A percentile compares a stretch with the other conserved stretches of the same genome.
These are phyloP conservation scores for Globisporangium iwayamae DNA, from an alignment of 352 stramenopile genomes.

Conservation along the genomic window DNA sequence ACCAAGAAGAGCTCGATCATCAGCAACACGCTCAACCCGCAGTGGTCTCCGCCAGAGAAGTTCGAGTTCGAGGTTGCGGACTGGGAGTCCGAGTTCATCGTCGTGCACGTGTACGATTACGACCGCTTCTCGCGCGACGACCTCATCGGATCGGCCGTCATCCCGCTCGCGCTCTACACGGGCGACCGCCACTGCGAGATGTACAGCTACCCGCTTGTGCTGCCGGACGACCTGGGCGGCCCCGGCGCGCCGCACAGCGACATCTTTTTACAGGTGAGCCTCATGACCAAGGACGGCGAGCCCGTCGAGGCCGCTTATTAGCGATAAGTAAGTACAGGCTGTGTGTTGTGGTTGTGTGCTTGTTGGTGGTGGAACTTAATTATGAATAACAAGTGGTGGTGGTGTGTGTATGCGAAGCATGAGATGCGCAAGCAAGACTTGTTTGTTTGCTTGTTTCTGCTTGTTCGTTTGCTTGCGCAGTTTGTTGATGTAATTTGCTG, in stretches of 20 bases:
- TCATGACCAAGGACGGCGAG: slow-evolving; percentile 45
- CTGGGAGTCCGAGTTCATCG: slow-evolving; percentile 61
- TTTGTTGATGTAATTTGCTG: too few species aligned
- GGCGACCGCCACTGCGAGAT: slow-evolving; percentile 54
- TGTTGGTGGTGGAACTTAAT: neutral
- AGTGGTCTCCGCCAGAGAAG: slow-evolving; percentile 67
- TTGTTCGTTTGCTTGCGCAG: neutral
- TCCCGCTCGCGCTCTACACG: slow-evolving; percentile 59
- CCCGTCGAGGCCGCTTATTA: slow-evolving; percentile 37
- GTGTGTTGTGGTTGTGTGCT: neutral
- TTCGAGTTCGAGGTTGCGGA: slow-evolving; percentile 68
- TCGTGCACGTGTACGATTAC: slow-evolving; percentile 73
- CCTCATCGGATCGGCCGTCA: slow-evolving; percentile 65
- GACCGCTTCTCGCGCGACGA: slow-evolving; percentile 64
- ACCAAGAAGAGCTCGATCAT: slow-evolving; percentile 67
- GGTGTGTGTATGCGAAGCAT: neutral
- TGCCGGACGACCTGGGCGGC: slow-evolving; percentile 50
- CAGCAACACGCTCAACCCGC: slow-evolving; percentile 59
- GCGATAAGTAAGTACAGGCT: neutral
- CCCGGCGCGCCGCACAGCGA: slow-evolving; percentile 44
- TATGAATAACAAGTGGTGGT: neutral
- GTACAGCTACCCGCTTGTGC: slow-evolving; percentile 68
- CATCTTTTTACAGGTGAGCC: slow-evolving; percentile 61
- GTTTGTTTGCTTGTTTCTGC: neutral
- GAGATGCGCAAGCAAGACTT: neutral